These are phyloP conservation scores for Anthoceros angustus DNA, from an alignment of 225 moss, liverwort and hornwort genomes.

Conservation along the genomic window DNA sequence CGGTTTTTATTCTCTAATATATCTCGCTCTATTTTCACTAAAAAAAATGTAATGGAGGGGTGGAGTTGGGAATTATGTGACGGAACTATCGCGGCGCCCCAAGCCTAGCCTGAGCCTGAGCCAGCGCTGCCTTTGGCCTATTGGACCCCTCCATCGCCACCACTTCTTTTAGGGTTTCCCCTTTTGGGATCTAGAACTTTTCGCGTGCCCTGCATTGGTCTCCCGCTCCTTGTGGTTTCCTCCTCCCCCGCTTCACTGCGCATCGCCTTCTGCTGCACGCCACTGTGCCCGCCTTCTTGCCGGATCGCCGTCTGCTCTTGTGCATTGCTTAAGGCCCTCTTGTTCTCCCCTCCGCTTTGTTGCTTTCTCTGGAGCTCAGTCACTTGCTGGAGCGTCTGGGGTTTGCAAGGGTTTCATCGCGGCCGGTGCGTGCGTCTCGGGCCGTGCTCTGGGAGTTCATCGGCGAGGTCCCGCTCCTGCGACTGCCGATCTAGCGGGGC, in stretches of 20 bases:
- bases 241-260: neutral
- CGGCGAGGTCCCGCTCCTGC: neutral
- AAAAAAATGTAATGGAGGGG: too few species aligned
- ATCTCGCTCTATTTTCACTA: too few species aligned
- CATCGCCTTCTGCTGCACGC: neutral
- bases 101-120: neutral
- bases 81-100: neutral
- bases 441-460: neutral
- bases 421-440: too few species aligned
- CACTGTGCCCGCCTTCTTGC: neutral
- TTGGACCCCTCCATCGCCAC: neutral
- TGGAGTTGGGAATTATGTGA: neutral
- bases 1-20: too few species aligned
- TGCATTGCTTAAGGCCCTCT: neutral
- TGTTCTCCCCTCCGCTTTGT: neutral
- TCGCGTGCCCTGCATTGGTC: neutral
- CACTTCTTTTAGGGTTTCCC: constrained; percentile 6
- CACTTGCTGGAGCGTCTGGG: neutral
- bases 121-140: too few species aligned
- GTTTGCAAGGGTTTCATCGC: constrained; percentile 2
- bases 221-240: neutral
- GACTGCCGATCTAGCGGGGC: neutral
- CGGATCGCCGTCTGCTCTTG: neutral
- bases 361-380: neutral
- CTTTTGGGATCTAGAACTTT: neutral